Conservation (phyloP, 257 asterid genomes). For the Nemophila menziesii region DNA sequence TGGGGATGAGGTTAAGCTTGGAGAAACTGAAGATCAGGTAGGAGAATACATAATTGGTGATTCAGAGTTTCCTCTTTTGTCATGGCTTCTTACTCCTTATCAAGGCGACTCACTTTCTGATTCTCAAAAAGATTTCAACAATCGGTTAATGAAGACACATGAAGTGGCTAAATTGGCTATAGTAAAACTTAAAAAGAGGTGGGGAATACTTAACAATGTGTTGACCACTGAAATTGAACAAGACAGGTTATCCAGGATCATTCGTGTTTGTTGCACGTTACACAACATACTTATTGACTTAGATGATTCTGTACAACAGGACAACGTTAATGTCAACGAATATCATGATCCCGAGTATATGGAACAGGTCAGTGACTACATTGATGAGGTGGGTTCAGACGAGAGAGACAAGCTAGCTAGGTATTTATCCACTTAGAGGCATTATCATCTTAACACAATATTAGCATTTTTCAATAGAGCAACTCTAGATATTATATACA, state of each 20-base stretch:
- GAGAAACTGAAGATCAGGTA: constrained; percentile 5
- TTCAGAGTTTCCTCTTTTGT: constrained; percentile 11
- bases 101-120: constrained; percentile 6
- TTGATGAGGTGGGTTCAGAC: constrained; percentile 2
- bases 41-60: constrained; percentile 18
- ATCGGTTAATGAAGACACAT: constrained; percentile 13
- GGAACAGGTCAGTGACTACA: constrained; percentile 5
- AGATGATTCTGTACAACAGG: constrained; percentile 10
- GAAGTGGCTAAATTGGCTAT: constrained; percentile 15
- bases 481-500: too few relatives aligned
- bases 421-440: constrained; percentile 5
- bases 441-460: too few relatives aligned
- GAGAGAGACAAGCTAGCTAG: constrained; percentile 17
- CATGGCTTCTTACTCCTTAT: constrained; percentile 19
- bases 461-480: too few relatives aligned
- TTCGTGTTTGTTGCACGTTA: constrained; percentile 13
- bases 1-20: constrained; percentile 7
- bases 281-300: constrained; percentile 16
- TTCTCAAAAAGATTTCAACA: constrained; percentile 8
- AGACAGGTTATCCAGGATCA: constrained; percentile 10
- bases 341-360: constrained; percentile 12
- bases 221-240: constrained; percentile 17
- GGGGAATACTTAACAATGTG: constrained; percentile 15
- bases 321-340: not conserved
- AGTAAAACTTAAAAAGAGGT: constrained; percentile 12